phyloP scores from a whole-genome alignment of 2,329 filamentous ascomycete genomes.

The Claviceps cyperi region DNA sequence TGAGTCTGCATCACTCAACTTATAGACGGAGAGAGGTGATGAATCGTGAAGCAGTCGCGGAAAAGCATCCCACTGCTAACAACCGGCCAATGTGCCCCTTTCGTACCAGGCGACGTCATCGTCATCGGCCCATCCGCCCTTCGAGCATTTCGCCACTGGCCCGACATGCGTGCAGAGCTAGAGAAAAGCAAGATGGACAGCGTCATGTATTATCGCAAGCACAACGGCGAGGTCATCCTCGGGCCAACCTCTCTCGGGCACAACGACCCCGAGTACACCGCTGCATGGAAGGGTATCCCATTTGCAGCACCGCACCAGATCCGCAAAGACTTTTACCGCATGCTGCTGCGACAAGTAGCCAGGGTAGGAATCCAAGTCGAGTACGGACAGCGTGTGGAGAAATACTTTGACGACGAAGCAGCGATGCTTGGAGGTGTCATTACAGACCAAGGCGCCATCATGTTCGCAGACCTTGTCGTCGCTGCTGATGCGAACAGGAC shows the following conservation, averaged over 20 bases:
- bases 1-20: not conserved
- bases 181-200: slow-evolving; percentile 1
- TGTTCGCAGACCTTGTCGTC: slow-evolving; percentile 5
- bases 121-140: slow-evolving; percentile 4
- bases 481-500: slow-evolving; percentile 7
- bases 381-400: not conserved
- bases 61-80: not conserved
- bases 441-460: not conserved
- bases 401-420: slow-evolving; percentile 3
- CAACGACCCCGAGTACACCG: slow-evolving; percentile 1
- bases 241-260: not conserved
- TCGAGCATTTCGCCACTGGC: slow-evolving; percentile 4
- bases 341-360: slow-evolving; percentile 2
- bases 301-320: not conserved
- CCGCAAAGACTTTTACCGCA: slow-evolving; percentile 1
- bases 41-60: too few species aligned
- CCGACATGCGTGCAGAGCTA: slow-evolving; percentile 3
- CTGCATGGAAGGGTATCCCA: not conserved
- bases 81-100: not conserved
- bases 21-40: not conserved
- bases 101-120: slow-evolving; percentile 1
- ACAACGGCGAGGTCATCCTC: slow-evolving; percentile 2
- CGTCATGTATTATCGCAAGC: not conserved
- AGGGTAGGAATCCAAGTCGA: slow-evolving; percentile 4
- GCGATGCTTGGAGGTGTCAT: not conserved